Percentiles rank a stretch among this genome's conserved stretches.
These are phyloP conservation scores for Mortierella sp. DNA, from an alignment of 371 early-diverging fungal species.

Conservation along the genomic window DNA sequence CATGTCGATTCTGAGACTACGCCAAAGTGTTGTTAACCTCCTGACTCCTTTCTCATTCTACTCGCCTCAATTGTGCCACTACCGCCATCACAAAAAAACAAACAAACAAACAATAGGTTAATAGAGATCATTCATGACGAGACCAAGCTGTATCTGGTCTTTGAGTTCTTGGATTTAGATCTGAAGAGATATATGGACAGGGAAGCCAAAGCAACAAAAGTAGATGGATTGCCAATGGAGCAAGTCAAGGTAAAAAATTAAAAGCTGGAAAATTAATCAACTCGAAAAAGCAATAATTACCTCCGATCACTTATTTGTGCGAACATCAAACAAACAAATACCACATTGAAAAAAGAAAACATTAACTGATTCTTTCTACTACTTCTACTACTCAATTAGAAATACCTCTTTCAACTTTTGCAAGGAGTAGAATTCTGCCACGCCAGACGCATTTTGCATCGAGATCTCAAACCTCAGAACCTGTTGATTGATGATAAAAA, in stretches of 20 bases:
- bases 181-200: slow-evolving; percentile 92
- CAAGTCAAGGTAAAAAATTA: slow-evolving; percentile 10
- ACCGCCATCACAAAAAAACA: not conserved
- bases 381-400: not conserved
- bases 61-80: not conserved
- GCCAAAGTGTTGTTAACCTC: not conserved
- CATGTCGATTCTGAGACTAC: too few relatives aligned
- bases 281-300: not conserved
- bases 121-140: slow-evolving; percentile 97
- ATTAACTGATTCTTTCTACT: too few relatives aligned
- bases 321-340: too few relatives aligned
- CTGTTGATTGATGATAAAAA: slow-evolving; percentile 84
- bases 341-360: too few relatives aligned
- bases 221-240: slow-evolving; percentile 23
- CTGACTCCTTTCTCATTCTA: not conserved
- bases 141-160: slow-evolving; percentile 92
- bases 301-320: too few relatives aligned
- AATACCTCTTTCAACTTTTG: slow-evolving; percentile 76
- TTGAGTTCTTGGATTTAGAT: slow-evolving; percentile 97
- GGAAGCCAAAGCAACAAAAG: slow-evolving; percentile 82
- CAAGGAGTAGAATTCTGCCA: slow-evolving; percentile 96
- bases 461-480: slow-evolving; percentile 92
- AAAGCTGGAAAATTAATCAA: not conserved
- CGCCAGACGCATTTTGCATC: slow-evolving; percentile 94
- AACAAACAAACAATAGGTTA: slow-evolving; percentile 64